Percentiles rank a stretch among this genome's conserved stretches.
Conservation (phyloP, 1,284 basidiomycete genomes). For the Cryptococcus sp. region DNA sequence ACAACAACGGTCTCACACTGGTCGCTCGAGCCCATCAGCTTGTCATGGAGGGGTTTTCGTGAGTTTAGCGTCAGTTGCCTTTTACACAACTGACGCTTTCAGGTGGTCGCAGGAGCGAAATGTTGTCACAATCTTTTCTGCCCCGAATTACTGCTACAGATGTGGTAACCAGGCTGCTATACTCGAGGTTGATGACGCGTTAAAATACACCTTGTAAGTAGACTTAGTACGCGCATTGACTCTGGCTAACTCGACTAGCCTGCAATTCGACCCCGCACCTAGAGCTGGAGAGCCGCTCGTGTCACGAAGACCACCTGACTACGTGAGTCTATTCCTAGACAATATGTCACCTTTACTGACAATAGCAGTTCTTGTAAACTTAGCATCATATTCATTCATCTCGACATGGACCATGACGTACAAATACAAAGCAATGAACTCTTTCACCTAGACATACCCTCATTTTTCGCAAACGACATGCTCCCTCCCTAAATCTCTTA, state of each 20-base stretch:
- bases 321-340: conserved; percentile 54
- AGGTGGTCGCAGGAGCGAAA: conserved; percentile 99
- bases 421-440: background rate
- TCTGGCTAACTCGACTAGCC: conserved; percentile 52
- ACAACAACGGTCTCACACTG: conserved; percentile 96
- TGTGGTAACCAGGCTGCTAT: conserved; percentile 99
- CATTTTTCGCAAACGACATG: no score
- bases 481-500: no score
- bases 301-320: conserved; percentile 96
- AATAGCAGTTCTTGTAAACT: conserved; percentile 3
- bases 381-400: background rate
- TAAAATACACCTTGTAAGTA: conserved; percentile 52
- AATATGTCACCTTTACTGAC: background rate
- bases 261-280: conserved; percentile 99
- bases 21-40: conserved; percentile 94
- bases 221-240: background rate
- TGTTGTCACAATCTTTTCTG: conserved; percentile 99
- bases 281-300: conserved; percentile 97
- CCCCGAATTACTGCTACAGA: conserved; percentile 98
- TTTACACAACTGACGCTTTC: conserved; percentile 52
- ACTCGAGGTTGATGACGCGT: conserved; percentile 93
- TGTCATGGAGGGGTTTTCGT: conserved; percentile 87
- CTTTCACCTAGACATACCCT: background rate
- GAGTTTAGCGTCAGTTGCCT: conserved; percentile 14
- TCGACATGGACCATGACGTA: background rate